Evolutionary conservation across 768 basidiomycete species (phyloP).

Genomic region (Lactarius pseudohatsudake): DNA sequence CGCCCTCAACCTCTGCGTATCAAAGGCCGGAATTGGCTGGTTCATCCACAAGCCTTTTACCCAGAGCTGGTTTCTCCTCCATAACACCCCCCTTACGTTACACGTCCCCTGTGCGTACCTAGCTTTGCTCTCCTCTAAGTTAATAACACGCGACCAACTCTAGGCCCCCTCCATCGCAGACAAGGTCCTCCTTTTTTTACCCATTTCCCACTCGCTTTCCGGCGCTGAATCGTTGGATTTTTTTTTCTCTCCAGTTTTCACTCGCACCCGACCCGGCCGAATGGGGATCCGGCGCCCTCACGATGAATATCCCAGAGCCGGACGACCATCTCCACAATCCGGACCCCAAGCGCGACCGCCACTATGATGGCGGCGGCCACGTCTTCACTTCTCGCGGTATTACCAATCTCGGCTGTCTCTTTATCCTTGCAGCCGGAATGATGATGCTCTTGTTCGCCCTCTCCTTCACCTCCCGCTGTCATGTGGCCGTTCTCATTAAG

Average conservation of each 20-base stretch:
- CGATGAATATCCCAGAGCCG: conserved; percentile 47
- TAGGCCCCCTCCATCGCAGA: conserved; percentile 25
- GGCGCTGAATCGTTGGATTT: not conserved
- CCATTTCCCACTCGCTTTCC: not conserved
- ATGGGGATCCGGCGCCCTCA: conserved; percentile 49
- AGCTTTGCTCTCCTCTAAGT: not conserved
- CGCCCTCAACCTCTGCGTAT: not conserved
- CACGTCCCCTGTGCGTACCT: conserved; percentile 8
- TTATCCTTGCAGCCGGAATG: conserved; percentile 49
- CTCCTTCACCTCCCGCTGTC: not conserved
- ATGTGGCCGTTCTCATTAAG: not conserved
- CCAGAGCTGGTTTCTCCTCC: conserved; percentile 3
- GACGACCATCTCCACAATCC: conserved; percentile 70
- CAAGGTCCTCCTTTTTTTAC: conserved; percentile 3
- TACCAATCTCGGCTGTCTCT: conserved; percentile 65
- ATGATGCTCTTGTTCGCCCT: conserved; percentile 57
- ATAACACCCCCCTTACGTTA: not conserved
- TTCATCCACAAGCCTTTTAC: conserved; percentile 23
- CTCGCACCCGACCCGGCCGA: conserved; percentile 46
- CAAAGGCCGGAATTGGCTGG: conserved; percentile 23
- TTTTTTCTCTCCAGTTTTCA: conserved; percentile 36
- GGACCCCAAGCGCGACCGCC: conserved; percentile 52
- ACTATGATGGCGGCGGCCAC: conserved; percentile 54
- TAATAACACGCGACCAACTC: not conserved
- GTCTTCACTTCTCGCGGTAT: conserved; percentile 64